Evolutionary conservation across 768 basidiomycete genomes (phyloP), one percentile per base, ranked within the genome.

Genomic region (Termitomyces sp.): DNA sequence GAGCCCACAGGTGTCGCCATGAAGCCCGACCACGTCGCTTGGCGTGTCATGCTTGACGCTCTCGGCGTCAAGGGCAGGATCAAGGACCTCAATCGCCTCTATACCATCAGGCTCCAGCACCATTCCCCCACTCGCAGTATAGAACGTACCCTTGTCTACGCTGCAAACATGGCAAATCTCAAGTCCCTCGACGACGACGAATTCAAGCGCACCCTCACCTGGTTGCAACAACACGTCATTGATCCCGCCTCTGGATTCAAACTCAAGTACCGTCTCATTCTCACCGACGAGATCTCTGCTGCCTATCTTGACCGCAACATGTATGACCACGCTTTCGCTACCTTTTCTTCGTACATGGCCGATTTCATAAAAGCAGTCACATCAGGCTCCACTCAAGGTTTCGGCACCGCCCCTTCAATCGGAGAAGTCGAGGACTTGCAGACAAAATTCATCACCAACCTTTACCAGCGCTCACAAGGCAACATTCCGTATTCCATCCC

Each of bases 1-100:
- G 71, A 78, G 50, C 69, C 82, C 1, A 67, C 77, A 7, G 69
- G 66, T 10, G 67, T 67, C 0, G 75, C 82, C 17, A 68, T 76
- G 4, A 76, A 78, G 11, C 90, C 90, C 3, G 78, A 82, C 60
- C 57, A 63, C 3, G 58, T 70, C 3, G 78, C 84, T 1, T 91
- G 87, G 85, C 58, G 66, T 3, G 53, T 76, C n/a, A 80, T 93
- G 68, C 66, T 92, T 11, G 76, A 82, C 35, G 73, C 75, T 3
- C 76, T 90, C 30, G 81, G 81, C 0, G 64, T 68, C 12, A 68
- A 76, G 11, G 74, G 74, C 37, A 77, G 77, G 65, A 63, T 84
- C 1, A 70, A 71, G 1, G 82, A 87, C 5, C 73, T 89, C 52
- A 84, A 87, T 64, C 70, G 75, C 53, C 60, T 87, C 4, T 85